Evolutionary conservation across 2,329 filamentous ascomycete genomes (phyloP), one percentile per base, ranked within the genome.

Genomic region (Xylariaceae sp.): DNA sequence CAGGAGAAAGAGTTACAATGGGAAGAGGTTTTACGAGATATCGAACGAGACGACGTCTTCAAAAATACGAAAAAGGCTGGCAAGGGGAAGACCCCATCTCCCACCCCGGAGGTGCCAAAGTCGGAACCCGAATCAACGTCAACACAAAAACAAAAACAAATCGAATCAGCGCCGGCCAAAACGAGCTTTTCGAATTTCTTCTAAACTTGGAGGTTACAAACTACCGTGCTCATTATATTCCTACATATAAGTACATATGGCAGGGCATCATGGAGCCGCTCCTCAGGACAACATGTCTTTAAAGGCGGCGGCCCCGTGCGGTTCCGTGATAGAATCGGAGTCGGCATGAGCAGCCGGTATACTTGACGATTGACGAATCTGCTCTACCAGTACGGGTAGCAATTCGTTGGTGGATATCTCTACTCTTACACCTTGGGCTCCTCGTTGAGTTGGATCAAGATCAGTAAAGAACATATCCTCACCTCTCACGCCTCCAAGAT

Each of bases 401-500:
- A 86, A 66, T 56, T 73, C 72, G 53, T 85, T 79, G 1, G 80
- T 84, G 44, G 79, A 74, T 59, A 82, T 69, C 52, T 86, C 81
- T 26, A 81, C 72, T 64, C 84, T 75, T 19, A 83, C 78, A 5
- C 78, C 80, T 43, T 73, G 69, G 62, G 73, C 72, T 11, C 83
- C 83, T 4, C 61, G 62, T 60, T 83, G 80, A 2, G 68, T 66
- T 1, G 75, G 73, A n/a, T 79, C 71, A 44, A 88, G 63, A 55
- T 80, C 74, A 2, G 70, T 72, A 62, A 89, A 89, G 63, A 91
- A 86, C 3, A 72, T 73, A n/a, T 90, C 86, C 67, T 95, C 88
- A 12, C 88, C 87, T 63, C 89, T 79, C 30, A 91, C 85, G 7
- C 89, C 88, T n/a, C 89, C 88, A 56, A 96, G 79, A 65, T 96